Evolutionary conservation across 768 basidiomycete genomes (phyloP).

Genomic region (Pluteus cervinus): DNA sequence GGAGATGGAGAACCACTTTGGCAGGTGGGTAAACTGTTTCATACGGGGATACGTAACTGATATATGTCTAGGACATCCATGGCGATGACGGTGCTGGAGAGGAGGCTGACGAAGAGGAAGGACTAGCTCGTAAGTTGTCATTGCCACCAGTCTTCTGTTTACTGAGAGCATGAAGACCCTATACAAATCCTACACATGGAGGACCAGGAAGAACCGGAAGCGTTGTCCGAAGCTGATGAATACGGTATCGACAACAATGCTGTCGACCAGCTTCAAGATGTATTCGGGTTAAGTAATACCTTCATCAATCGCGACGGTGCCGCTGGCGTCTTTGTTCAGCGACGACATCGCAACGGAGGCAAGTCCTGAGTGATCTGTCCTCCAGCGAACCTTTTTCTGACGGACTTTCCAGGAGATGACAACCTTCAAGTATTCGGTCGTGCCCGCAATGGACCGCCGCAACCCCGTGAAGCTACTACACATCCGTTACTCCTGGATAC

Average conservation of each 20-base stretch:
- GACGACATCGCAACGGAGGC: slow-evolving; percentile 49
- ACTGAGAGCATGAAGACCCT: slow-evolving; percentile 5
- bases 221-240: slow-evolving; percentile 64
- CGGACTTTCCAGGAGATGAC: slow-evolving; percentile 36
- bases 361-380: slow-evolving; percentile 11
- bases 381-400: slow-evolving; percentile 8
- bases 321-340: slow-evolving; percentile 42
- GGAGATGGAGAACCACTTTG: slow-evolving; percentile 54
- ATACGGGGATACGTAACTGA: too few relatives aligned
- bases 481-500: slow-evolving; percentile 80
- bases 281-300: slow-evolving; percentile 50
- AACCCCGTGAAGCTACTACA: slow-evolving; percentile 63
- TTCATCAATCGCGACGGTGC: slow-evolving; percentile 43
- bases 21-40: slow-evolving; percentile 42
- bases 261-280: slow-evolving; percentile 35
- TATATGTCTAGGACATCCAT: too few relatives aligned
- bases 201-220: slow-evolving; percentile 56
- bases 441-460: slow-evolving; percentile 40
- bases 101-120: slow-evolving; percentile 53
- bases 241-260: slow-evolving; percentile 35
- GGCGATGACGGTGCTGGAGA: slow-evolving; percentile 21
- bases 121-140: slow-evolving; percentile 42
- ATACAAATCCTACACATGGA: slow-evolving; percentile 56
- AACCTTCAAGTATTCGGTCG: slow-evolving; percentile 61
- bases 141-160: background rate